Evolutionary conservation across 2,329 filamentous ascomycete species (phyloP), one percentile per base, ranked within the genome.

Genomic region (Didymella sp.): DNA sequence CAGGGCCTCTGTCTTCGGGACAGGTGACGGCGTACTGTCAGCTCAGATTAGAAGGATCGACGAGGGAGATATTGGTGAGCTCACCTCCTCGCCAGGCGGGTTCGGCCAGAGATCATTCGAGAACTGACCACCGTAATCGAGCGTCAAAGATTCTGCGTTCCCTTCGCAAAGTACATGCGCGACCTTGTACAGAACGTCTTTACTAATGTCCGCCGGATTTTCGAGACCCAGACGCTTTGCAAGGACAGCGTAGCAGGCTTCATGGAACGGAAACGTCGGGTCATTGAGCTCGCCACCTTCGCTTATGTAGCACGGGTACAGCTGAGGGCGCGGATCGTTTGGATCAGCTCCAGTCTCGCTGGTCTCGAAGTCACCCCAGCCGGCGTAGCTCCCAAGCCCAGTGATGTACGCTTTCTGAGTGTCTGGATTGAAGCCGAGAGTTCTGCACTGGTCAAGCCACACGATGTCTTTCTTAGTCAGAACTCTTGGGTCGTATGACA

Each of bases 251-350:
- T 59, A 63, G 25, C 68, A 70, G 2, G 53, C 53, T 24, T 63
- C 57, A 44, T 69, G 67, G 21, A 69, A 66, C 3, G 65, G 66
- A 43, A 56, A 68, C 12, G 51, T 51, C 6, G 27, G 25, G 1
- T 42, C 33, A 0, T 44, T 30, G 17, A 28, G 12, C 4, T 60
- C 59, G 2, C 40, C 19, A 12, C 58, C 45, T 6, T 51, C 56
- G 0, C 33, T 8, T 6, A 42, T 21, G 28, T 61, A 66, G 27
- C 61, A 63, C 13, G 31, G 17, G 31, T 53, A 37, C 2, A 43
- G 4, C 6, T 35, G 11, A 2, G 22, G 11, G 2, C 42, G 11
- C 3, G 54, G 37, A 25, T 68, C 60, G 17, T 58, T 60, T 3
- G 60, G 61, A 45, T 68, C 61, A 2, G 31, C 33, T 9, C 57